Base-by-base conservation (phyloP, 2,329 filamentous ascomycete species). In the Pezicula radicicola region DNA sequence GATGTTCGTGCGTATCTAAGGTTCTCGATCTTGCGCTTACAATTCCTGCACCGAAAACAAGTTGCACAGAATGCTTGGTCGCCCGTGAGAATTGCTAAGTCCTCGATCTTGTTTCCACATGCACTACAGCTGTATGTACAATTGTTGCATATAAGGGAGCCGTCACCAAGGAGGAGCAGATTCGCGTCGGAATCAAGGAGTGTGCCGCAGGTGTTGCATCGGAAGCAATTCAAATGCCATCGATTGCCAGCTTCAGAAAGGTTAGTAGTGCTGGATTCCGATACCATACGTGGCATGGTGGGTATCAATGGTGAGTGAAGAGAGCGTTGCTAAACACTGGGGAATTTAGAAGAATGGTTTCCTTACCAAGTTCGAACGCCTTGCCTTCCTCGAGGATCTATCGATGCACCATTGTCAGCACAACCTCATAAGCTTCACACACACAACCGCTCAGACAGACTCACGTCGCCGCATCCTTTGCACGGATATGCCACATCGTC, bases 211-310 rank as follows among this genome's bases (percentile, higher is more conserved):
- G 89, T 95, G 71, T 96, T 94, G 80, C 93, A 97, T 68, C 92
- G 88, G 75, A 99, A 99, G 77, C 94, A 99, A 75, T 97, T 89
- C 66, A 99, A 89, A 78, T 99, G 94, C 94, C 93, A 97, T 80
- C 93, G 84, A 71, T 96, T 94, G 58, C 92, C 92, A 70, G 93
- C 92, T 96, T 63, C 51, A 49, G 46, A 40, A 52, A 65, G 35
- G 57, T 67, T 53, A 68, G 65, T 46, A 40, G 28, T 12, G 21
- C 51, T 45, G 42, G n/a, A 45, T 13, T 33, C 33, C 18, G 42
- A 45, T 6, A 45, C 21, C 42, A 28, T 16, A 12, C 19, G 12
- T 12, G 27, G 21, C 42, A 44, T 44, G n/a, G 27, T 33, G 42
- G 12, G 42, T 15, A 30, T 13, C 44, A 33, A 42, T 28, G 55